Evolutionary conservation across 805 yeast species (phyloP).

Genomic region (Candida oleophila): DNA sequence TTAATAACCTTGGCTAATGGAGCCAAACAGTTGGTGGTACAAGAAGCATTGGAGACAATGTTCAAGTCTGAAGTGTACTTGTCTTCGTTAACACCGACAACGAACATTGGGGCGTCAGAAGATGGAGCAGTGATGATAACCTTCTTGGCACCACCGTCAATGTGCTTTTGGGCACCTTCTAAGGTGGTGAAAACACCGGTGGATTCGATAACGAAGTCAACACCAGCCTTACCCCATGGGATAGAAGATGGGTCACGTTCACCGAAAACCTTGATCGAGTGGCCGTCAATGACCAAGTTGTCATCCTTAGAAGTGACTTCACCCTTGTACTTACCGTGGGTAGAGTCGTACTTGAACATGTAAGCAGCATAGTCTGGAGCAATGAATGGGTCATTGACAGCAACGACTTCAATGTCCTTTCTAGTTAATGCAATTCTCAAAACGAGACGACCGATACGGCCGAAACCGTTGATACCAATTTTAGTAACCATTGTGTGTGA

Average conservation of each 20-base stretch:
- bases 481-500: constrained; percentile 51
- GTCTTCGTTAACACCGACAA: constrained; percentile 84
- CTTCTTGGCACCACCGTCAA: constrained; percentile 91
- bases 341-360: constrained; percentile 94
- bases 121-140: constrained; percentile 95
- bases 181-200: constrained; percentile 89
- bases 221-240: constrained; percentile 85
- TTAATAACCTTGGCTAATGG: constrained; percentile 89
- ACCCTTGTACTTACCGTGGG: constrained; percentile 85
- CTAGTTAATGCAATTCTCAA: constrained; percentile 76
- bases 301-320: constrained; percentile 60
- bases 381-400: constrained; percentile 90
- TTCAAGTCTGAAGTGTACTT: constrained; percentile 72
- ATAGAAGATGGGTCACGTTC: constrained; percentile 83
- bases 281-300: constrained; percentile 66
- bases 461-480: constrained; percentile 93
- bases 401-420: constrained; percentile 77
- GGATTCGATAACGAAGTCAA: constrained; percentile 87
- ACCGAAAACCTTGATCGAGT: constrained; percentile 64
- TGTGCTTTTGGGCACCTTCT: constrained; percentile 81
- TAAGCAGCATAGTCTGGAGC: constrained; percentile 88
- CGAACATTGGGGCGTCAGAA: constrained; percentile 93
- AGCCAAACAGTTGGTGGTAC: constrained; percentile 95
- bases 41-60: constrained; percentile 88
- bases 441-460: constrained; percentile 90